Conservation (phyloP, 495 filamentous ascomycete species). For the Durotheca rogersii region DNA sequence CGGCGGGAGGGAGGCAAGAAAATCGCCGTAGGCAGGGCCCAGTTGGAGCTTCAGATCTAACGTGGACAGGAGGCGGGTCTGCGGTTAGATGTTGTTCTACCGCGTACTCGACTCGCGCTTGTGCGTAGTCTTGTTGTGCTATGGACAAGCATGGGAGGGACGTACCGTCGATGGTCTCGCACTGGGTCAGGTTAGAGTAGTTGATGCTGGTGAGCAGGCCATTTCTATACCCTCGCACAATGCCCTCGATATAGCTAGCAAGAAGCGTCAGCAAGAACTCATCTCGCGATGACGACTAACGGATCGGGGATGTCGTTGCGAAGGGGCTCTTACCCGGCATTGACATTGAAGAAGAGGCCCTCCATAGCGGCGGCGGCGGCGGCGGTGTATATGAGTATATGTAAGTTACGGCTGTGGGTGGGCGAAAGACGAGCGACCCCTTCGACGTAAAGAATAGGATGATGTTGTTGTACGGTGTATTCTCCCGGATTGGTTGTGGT, state of each 20-base stretch:
- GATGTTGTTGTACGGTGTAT: too few relatives aligned
- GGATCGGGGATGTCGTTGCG: not conserved
- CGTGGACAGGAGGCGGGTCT: too few relatives aligned
- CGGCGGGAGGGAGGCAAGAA: constrained; percentile 89
- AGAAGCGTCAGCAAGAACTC: constrained; percentile 36
- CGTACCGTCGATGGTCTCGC: constrained; percentile 95
- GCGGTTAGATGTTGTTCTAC: constrained; percentile 17
- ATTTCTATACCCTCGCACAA: constrained; percentile 96
- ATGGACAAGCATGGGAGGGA: not conserved
- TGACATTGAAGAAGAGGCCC: constrained; percentile 93
- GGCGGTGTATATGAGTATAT: too few relatives aligned
- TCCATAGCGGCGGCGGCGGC: constrained; percentile 77
- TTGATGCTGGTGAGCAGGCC: constrained; percentile 84
- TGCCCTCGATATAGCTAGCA: constrained; percentile 86
- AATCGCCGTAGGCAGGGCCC: constrained; percentile 93
- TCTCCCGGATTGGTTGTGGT: constrained; percentile 2
- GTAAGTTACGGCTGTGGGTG: too few relatives aligned
- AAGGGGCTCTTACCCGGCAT: constrained; percentile 68
- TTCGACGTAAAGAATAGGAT: too few relatives aligned
- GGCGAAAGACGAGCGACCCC: too few relatives aligned
- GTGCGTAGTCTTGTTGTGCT: too few relatives aligned
- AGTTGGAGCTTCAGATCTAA: constrained; percentile 98
- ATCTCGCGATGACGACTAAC: too few relatives aligned
- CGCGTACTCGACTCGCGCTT: not conserved
- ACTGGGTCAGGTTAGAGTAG: constrained; percentile 96